These are phyloP conservation scores for Cocos nucifera DNA, from an alignment of 176 grass and related monocot genomes.

Conservation along the genomic window DNA sequence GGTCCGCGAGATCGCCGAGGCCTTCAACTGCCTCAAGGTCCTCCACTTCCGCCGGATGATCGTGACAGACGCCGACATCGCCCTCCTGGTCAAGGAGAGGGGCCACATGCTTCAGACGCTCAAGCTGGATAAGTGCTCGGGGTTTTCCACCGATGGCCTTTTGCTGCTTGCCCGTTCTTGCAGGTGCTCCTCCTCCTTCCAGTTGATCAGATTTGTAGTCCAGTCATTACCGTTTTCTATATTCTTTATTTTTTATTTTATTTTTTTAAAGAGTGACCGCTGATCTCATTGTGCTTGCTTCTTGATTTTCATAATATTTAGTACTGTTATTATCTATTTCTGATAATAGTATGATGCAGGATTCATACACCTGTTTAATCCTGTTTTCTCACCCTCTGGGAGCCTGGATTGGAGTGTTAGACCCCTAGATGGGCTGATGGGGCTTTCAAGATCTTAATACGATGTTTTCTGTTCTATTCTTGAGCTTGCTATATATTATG, in stretches of 20 bases:
- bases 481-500: too few species aligned
- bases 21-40: constrained; percentile 75
- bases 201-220: not conserved
- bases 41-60: constrained; percentile 72
- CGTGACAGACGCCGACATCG: constrained; percentile 51
- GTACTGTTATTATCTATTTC: too few species aligned
- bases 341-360: too few species aligned
- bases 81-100: constrained; percentile 36
- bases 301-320: too few species aligned
- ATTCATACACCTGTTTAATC: too few species aligned
- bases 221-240: not conserved
- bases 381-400: too few species aligned
- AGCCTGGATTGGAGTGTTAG: too few species aligned
- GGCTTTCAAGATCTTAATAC: too few species aligned
- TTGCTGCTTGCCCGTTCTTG: constrained; percentile 56
- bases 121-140: constrained; percentile 83
- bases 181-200: constrained; percentile 34
- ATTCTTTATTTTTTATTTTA: not conserved
- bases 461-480: too few species aligned
- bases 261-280: not conserved
- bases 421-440: too few species aligned
- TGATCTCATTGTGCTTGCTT: too few species aligned
- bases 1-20: constrained; percentile 37
- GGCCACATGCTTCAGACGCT: constrained; percentile 57
- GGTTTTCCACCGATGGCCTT: constrained; percentile 69